Percentiles rank a stretch among this genome's conserved stretches.
phyloP scores from a whole-genome alignment of 1,284 basidiomycete genomes.

The Rhodotorula sp. region DNA sequence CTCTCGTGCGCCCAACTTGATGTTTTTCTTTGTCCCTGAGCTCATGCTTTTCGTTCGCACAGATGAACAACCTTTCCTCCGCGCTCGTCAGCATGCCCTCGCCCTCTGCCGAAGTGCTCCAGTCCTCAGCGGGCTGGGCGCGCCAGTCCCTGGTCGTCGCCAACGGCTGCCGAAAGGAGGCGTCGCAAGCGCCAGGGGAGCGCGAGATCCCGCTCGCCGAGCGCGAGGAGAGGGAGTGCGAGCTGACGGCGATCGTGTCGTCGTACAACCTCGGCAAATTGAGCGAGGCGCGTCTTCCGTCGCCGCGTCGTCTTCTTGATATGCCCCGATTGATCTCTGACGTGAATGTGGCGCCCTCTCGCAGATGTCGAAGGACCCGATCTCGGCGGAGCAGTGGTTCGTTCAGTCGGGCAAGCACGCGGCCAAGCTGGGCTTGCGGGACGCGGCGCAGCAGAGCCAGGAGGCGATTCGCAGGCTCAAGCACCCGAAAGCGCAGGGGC shows the following conservation, averaged over 20 bases:
- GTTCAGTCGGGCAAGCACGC: slow-evolving; percentile 23
- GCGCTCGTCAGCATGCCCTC: slow-evolving; percentile 30
- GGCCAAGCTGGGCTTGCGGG: slow-evolving; percentile 19
- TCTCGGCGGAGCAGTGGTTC: slow-evolving; percentile 32
- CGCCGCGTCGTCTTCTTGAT: background rate
- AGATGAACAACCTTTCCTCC: slow-evolving; percentile 44
- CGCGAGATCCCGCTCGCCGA: slow-evolving; percentile 20
- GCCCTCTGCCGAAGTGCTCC: slow-evolving; percentile 15
- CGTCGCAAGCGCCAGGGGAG: slow-evolving; percentile 1
- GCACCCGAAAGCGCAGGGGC: background rate
- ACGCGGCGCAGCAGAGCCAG: slow-evolving; percentile 20
- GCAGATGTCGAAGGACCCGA: slow-evolving; percentile 29
- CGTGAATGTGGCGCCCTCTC: no score
- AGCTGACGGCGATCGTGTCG: slow-evolving; percentile 35
- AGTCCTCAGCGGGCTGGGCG: slow-evolving; percentile 34
- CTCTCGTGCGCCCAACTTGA: slow-evolving; percentile 21
- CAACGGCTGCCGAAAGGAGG: slow-evolving; percentile 30
- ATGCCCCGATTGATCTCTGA: no score
- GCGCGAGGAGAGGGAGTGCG: slow-evolving; percentile 40
- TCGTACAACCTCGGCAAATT: slow-evolving; percentile 41
- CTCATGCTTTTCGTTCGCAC: background rate
- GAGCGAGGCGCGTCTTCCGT: slow-evolving; percentile 25
- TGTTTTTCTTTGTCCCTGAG: background rate
- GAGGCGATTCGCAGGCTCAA: slow-evolving; percentile 27
- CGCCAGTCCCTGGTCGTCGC: slow-evolving; percentile 32